A percentile compares a stretch with the other conserved stretches of the same genome.
phyloP scores from a whole-genome alignment of 163 green algal species.

The Chlorella variabilis region DNA sequence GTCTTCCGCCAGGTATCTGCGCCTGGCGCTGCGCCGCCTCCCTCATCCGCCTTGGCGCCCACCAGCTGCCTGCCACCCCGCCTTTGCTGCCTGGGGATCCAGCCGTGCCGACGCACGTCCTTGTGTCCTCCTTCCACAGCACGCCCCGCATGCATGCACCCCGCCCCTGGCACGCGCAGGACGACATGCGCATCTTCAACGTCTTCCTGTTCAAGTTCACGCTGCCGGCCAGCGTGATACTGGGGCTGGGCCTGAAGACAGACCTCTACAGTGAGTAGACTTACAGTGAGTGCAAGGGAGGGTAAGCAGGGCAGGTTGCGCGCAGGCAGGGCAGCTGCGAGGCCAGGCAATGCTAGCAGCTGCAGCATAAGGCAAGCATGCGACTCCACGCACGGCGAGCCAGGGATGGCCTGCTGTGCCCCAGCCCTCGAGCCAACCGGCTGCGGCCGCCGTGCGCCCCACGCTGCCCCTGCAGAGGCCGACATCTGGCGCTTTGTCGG shows the following conservation, averaged over 20 bases:
- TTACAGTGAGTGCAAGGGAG: neutral
- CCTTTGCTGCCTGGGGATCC: neutral
- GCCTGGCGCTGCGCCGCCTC: neutral
- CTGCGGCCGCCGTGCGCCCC: too few species aligned
- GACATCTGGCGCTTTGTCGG: too few species aligned
- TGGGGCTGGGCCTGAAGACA: constrained; percentile 37
- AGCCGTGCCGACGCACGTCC: neutral
- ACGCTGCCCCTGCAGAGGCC: too few species aligned
- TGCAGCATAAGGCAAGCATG: too few species aligned
- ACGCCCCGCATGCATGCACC: too few species aligned
- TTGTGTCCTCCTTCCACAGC: too few species aligned
- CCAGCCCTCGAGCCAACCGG: too few species aligned
- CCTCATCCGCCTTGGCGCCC: neutral
- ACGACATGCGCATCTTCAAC: constrained; percentile 37
- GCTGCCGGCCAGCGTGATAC: constrained; percentile 30
- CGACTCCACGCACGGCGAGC: too few species aligned
- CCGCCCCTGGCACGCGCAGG: neutral
- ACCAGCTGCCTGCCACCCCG: neutral
- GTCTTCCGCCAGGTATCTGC: constrained; percentile 13
- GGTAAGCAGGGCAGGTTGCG: too few species aligned
- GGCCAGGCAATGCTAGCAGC: too few species aligned
- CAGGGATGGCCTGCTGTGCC: too few species aligned
- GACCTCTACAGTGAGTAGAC: constrained; percentile 32
- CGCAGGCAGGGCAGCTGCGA: too few species aligned
- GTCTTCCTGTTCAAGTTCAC: constrained; percentile 37